Base-by-base conservation (phyloP, 2,329 filamentous ascomycete species). In the Clonostachys sp. region DNA sequence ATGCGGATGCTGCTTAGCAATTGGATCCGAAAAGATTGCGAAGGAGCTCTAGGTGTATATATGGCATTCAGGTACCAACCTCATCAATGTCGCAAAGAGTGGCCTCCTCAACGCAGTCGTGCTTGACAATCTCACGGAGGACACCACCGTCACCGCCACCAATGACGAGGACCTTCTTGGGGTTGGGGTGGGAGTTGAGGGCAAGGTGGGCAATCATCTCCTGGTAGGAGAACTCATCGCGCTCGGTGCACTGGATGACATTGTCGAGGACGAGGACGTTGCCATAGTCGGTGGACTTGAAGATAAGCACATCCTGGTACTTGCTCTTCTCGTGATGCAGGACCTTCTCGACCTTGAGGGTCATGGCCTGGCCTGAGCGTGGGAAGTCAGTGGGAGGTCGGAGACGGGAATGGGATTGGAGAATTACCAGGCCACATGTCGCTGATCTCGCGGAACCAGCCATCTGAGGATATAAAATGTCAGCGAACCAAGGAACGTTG, bases 121-220 rank as follows among this genome's bases (percentile, higher is more conserved):
- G 94, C 87, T 99, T 99, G 80, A 99, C 90, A 41, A 99, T 87
- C 81, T 99, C 94, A 61, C 94, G 91, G 61, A 99, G 85, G 54
- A 99, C 94, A 73, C 94, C 94, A 51, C 94, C 94, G 67, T 99
- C 94, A 67, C 94, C 94, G 62, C 94, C 94, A 56, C 94, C 94
- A 63, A 99, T 97, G 69, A 99, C 94, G 49, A 99, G 85, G 46
- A 99, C 94, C 74, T 91, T 95, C 84, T 97, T 94, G 65, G 94
- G 94, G 79, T 95, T 85, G 59, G 94, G 94, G 83, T 99, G 94
- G 46, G 92, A 90, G 83, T 95, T 94, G 87, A 99, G 90, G 73
- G 91, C 94, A 58, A 99, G 81, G 75, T 99, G 91, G 60, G 92
- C 91, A 73, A 99, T 99, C 94, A 99, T 99, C 83, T 99, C 94